Evolutionary conservation across 148 eudicot species (phyloP).

Genomic region (Oxyria digyna): DNA sequence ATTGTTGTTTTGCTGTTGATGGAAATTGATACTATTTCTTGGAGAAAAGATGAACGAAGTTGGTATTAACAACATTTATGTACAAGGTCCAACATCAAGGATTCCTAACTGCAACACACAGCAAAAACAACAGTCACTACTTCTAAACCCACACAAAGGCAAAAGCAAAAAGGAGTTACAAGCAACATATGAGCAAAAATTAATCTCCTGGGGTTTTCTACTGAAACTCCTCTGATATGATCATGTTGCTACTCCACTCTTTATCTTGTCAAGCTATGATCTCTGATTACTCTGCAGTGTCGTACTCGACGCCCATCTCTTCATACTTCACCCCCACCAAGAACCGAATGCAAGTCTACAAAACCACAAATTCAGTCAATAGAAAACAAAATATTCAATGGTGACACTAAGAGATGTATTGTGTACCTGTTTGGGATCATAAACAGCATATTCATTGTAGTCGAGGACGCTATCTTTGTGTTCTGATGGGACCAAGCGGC

Average conservation of each 20-base stretch:
- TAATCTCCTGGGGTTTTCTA: not conserved
- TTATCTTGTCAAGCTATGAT: not conserved
- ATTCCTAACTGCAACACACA: not conserved
- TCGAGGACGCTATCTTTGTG: conserved; percentile 58
- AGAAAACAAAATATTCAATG: not conserved
- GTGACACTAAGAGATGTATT: not conserved
- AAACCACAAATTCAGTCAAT: not conserved
- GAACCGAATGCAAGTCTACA: conserved; percentile 64
- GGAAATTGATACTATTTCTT: too few species aligned
- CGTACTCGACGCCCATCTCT: conserved; percentile 39
- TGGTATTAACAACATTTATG: not conserved
- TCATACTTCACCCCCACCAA: conserved; percentile 76
- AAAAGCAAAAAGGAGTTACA: not conserved
- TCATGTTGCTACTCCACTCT: not conserved
- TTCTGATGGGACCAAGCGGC: conserved; percentile 46
- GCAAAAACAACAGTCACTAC: not conserved
- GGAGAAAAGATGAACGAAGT: not conserved
- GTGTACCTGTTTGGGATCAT: conserved; percentile 67
- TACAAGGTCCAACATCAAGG: not conserved
- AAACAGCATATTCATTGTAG: conserved; percentile 79
- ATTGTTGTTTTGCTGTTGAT: too few species aligned
- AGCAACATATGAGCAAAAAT: not conserved
- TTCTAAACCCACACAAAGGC: not conserved
- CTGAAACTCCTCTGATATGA: not conserved
- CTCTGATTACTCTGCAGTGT: conserved; percentile 17